Evolutionary conservation across 2,329 filamentous ascomycete species (phyloP).

Genomic region (Fusarium robinianum): DNA sequence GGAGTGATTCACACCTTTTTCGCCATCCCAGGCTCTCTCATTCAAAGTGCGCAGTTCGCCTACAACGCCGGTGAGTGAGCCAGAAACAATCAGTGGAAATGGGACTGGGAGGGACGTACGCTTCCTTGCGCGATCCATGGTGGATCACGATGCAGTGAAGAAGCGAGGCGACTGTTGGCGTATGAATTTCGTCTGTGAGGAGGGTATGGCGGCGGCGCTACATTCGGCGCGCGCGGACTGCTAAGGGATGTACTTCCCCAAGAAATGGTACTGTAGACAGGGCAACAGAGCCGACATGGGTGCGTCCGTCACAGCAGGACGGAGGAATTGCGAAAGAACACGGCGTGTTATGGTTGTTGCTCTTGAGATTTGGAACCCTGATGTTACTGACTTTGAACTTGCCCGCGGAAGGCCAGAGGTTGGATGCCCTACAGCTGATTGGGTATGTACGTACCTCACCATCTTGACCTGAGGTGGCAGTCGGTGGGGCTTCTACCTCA

Average conservation of each 20-base stretch:
- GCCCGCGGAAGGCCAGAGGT: constrained; percentile 20
- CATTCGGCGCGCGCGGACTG: constrained; percentile 52
- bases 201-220: constrained; percentile 44
- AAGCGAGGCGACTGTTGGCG: constrained; percentile 34
- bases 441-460: constrained; percentile 12
- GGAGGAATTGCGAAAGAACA: constrained; percentile 28
- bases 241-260: constrained; percentile 49
- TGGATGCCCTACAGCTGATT: constrained; percentile 15
- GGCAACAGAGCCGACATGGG: constrained; percentile 47
- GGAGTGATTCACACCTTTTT: constrained; percentile 66
- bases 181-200: constrained; percentile 24
- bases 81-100: neutral
- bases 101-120: constrained; percentile 49
- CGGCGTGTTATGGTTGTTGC: constrained; percentile 23
- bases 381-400: constrained; percentile 30
- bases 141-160: constrained; percentile 42
- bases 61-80: constrained; percentile 47
- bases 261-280: constrained; percentile 41
- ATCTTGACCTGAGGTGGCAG: too few relatives aligned
- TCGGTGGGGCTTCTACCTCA: too few relatives aligned
- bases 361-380: constrained; percentile 22
- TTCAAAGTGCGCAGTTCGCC: constrained; percentile 92
- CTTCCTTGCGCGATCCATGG: constrained; percentile 69
- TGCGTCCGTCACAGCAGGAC: constrained; percentile 40
- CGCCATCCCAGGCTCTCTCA: constrained; percentile 83